Percentiles rank a stretch among this genome's conserved stretches.
phyloP scores from a whole-genome alignment of 345 rosid species.

The Excoecaria agallocha region DNA sequence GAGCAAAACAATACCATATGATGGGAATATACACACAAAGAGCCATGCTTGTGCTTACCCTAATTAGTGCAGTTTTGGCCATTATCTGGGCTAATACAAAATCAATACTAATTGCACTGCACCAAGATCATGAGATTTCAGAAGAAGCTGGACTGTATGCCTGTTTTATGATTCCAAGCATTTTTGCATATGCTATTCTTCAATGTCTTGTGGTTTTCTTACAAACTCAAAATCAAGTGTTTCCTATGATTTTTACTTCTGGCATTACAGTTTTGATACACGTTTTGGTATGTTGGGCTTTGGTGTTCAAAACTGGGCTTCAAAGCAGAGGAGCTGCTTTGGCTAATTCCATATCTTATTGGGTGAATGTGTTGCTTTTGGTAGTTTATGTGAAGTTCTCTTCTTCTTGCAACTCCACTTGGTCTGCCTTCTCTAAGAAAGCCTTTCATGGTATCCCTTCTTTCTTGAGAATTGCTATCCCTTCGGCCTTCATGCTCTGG shows the following conservation, averaged over 20 bases:
- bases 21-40: constrained; percentile 65
- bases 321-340: constrained; percentile 73
- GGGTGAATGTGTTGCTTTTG: constrained; percentile 58
- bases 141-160: constrained; percentile 60
- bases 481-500: constrained; percentile 33
- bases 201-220: constrained; percentile 62
- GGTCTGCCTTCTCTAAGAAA: background rate
- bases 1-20: constrained; percentile 61
- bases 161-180: constrained; percentile 58
- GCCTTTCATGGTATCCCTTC: background rate
- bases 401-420: background rate
- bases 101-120: constrained; percentile 38
- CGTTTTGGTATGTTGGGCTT: constrained; percentile 54
- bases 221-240: constrained; percentile 68
- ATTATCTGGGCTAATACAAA: constrained; percentile 58
- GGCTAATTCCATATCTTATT: constrained; percentile 59
- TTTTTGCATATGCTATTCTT: constrained; percentile 62
- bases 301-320: constrained; percentile 60
- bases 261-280: constrained; percentile 52
- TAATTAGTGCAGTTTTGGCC: constrained; percentile 58
- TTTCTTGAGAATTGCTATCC: background rate
- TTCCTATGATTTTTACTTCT: constrained; percentile 60
- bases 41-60: constrained; percentile 57
- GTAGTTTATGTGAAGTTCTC: constrained; percentile 36
- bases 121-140: constrained; percentile 55